Evolutionary conservation across 306 rosid species (phyloP).

Genomic region (Citrullus colocynthis): DNA sequence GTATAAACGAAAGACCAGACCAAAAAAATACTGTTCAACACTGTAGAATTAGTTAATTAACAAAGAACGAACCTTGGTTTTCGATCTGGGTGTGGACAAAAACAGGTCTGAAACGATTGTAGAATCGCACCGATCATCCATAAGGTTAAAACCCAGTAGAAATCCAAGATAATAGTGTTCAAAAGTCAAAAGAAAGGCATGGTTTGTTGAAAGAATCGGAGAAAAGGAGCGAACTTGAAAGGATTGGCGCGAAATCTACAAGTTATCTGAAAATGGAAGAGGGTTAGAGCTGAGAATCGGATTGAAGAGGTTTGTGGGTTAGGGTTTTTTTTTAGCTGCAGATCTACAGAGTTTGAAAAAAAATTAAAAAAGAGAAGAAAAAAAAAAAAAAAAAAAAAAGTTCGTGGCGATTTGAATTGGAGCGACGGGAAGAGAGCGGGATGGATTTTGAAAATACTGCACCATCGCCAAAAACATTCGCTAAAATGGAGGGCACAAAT

Average conservation of each 20-base stretch:
- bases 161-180: neutral
- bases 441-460: neutral
- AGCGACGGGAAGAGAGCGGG: conserved; percentile 4
- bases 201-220: neutral
- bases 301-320: neutral
- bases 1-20: neutral
- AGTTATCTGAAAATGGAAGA: neutral
- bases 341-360: neutral
- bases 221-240: neutral
- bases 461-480: neutral
- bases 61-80: neutral
- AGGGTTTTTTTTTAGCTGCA: neutral
- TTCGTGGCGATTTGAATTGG: conserved; percentile 1
- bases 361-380: neutral
- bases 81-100: neutral
- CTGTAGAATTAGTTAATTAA: neutral
- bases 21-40: neutral
- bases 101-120: neutral
- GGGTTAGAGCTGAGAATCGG: neutral
- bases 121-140: conserved; percentile 9
- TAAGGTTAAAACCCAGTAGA: neutral
- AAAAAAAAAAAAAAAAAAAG: neutral
- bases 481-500: neutral
- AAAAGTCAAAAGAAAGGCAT: neutral
- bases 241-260: neutral